These are phyloP conservation scores for Madurella mycetomatis DNA, from an alignment of 2,329 filamentous ascomycete genomes.

Conservation along the genomic window DNA sequence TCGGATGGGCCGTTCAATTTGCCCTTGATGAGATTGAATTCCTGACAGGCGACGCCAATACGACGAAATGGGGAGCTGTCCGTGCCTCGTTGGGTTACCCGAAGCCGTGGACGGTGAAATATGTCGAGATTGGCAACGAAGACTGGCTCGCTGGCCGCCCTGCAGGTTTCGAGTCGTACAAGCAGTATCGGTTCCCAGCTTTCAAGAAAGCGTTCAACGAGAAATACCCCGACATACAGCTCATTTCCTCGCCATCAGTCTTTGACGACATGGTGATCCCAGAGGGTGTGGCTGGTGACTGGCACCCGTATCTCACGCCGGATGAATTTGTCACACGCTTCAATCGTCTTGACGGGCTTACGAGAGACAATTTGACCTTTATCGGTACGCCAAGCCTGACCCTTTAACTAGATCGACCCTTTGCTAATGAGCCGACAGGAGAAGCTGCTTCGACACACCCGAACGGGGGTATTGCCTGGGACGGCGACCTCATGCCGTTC, in stretches of 20 bases:
- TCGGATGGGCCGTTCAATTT: slow-evolving; percentile 54
- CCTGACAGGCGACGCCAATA: slow-evolving; percentile 49
- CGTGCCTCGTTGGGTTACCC: slow-evolving; percentile 58
- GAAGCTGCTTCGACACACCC: slow-evolving; percentile 50
- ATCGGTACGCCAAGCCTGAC: slow-evolving; percentile 13
- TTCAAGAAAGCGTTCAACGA: slow-evolving; percentile 54
- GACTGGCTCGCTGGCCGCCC: slow-evolving; percentile 54
- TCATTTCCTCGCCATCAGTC: slow-evolving; percentile 33
- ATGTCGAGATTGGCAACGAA: slow-evolving; percentile 65
- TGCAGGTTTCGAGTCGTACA: slow-evolving; percentile 43
- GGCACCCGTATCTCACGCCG: slow-evolving; percentile 42
- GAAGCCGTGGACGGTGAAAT: slow-evolving; percentile 55
- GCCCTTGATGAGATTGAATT: slow-evolving; percentile 62
- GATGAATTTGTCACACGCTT: slow-evolving; percentile 48
- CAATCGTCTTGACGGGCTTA: slow-evolving; percentile 37
- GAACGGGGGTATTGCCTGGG: slow-evolving; percentile 48
- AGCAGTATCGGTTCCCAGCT: slow-evolving; percentile 53
- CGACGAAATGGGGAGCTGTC: slow-evolving; percentile 47
- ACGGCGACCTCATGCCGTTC: slow-evolving; percentile 41
- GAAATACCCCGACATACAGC: slow-evolving; percentile 27
- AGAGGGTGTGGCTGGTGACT: slow-evolving; percentile 22
- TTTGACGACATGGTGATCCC: slow-evolving; percentile 24
- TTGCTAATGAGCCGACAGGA: slow-evolving; percentile 29
- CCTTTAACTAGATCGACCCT: background rate
- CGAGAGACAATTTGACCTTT: slow-evolving; percentile 20